Evolutionary conservation across 2,329 filamentous ascomycete genomes (phyloP).

Genomic region (Clonostachys rosea): DNA sequence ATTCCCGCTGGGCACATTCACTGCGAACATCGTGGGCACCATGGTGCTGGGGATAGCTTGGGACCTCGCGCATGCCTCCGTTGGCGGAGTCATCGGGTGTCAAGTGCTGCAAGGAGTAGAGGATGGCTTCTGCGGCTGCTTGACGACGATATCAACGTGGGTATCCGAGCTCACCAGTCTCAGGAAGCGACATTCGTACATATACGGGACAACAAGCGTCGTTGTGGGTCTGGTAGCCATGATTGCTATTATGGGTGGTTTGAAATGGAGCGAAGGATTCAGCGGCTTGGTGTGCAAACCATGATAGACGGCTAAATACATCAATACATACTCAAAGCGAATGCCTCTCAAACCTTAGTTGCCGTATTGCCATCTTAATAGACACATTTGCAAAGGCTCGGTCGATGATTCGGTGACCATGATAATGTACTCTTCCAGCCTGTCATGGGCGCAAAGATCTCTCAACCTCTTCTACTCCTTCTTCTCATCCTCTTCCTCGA

Average conservation of each 20-base stretch:
- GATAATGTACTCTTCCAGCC: no score
- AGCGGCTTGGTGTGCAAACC: constrained; percentile 27
- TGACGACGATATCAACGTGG: constrained; percentile 66
- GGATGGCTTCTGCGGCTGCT: constrained; percentile 64
- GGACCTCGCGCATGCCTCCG: constrained; percentile 67
- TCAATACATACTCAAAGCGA: no score
- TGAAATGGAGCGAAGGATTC: constrained; percentile 65
- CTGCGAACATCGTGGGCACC: constrained; percentile 75
- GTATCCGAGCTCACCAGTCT: constrained; percentile 54
- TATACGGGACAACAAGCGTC: constrained; percentile 63
- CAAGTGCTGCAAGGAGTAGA: constrained; percentile 63
- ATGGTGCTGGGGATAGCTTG: constrained; percentile 70
- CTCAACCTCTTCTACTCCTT: no score
- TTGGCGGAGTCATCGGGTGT: constrained; percentile 55
- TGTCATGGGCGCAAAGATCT: no score
- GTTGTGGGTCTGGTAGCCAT: constrained; percentile 50
- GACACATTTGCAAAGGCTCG: no score
- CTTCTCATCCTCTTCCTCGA: constrained; percentile 42
- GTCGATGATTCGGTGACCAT: no score
- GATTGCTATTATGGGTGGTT: constrained; percentile 69
- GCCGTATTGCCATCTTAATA: no score
- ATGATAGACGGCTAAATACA: neutral
- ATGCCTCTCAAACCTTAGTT: no score
- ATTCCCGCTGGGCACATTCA: constrained; percentile 85
- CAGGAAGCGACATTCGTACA: constrained; percentile 52